Evolutionary conservation across 2,329 filamentous ascomycete genomes (phyloP).

Genomic region (Pseudogymnoascus sp.): DNA sequence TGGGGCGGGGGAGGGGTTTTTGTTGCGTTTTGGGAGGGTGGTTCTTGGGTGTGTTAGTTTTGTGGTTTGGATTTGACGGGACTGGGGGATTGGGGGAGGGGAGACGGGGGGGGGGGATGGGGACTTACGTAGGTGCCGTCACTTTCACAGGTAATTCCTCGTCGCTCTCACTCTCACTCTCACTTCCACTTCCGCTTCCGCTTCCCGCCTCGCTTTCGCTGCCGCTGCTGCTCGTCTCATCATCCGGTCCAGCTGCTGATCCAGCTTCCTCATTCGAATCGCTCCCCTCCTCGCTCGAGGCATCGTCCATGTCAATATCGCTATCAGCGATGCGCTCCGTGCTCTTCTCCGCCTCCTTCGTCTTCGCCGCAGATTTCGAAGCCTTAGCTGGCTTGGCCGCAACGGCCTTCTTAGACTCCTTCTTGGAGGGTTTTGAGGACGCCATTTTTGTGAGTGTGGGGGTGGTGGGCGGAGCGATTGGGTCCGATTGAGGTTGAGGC

Average conservation of each 20-base stretch:
- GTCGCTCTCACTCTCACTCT: slow-evolving; percentile 26
- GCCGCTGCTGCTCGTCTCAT: slow-evolving; percentile 12
- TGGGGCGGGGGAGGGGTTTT: slow-evolving; percentile 10
- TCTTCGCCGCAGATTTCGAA: slow-evolving; percentile 17
- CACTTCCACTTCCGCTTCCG: slow-evolving; percentile 22
- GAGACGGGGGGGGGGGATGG: slow-evolving; percentile 8
- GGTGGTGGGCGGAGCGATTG: neutral
- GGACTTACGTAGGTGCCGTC: slow-evolving; percentile 9
- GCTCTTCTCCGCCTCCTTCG: slow-evolving; percentile 23
- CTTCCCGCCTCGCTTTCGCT: slow-evolving; percentile 19
- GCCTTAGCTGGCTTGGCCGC: slow-evolving; percentile 20
- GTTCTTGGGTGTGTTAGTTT: slow-evolving; percentile 10
- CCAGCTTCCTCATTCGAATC: slow-evolving; percentile 19
- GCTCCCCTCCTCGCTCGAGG: slow-evolving; percentile 13
- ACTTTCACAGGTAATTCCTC: slow-evolving; percentile 20
- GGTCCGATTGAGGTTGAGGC: neutral
- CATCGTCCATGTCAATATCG: slow-evolving; percentile 18
- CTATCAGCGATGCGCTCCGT: slow-evolving; percentile 23
- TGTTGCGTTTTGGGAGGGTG: slow-evolving; percentile 10
- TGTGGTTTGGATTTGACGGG: neutral
- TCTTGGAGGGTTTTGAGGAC: slow-evolving; percentile 11
- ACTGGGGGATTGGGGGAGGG: slow-evolving; percentile 13
- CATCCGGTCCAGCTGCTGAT: slow-evolving; percentile 15
- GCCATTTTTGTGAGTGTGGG: neutral
- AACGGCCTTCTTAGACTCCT: slow-evolving; percentile 16